Percentiles rank a stretch among this genome's conserved stretches.
phyloP scores from a whole-genome alignment of 2,329 filamentous ascomycete genomes.

The Rhytidhysteron rufulum region DNA sequence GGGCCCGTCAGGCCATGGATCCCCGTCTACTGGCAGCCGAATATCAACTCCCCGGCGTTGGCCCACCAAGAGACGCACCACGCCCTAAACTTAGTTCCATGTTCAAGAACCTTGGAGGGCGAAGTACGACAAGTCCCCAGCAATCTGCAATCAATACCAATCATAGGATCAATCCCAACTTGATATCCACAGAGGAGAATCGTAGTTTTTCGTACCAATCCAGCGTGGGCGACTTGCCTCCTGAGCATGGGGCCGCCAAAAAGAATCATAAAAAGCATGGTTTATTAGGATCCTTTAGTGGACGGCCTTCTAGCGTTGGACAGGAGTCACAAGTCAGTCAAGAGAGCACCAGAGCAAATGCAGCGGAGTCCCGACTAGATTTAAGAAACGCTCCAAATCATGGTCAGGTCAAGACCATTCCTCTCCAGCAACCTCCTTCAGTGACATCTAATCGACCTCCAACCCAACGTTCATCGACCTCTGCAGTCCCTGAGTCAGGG shows the following conservation, averaged over 20 bases:
- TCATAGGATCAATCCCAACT: constrained; percentile 10
- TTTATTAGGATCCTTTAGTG: constrained; percentile 8
- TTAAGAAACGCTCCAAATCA: constrained; percentile 20
- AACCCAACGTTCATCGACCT: constrained; percentile 11
- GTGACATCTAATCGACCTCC: constrained; percentile 6
- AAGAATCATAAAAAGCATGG: constrained; percentile 15
- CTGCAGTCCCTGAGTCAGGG: constrained; percentile 18
- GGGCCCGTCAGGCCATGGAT: constrained; percentile 28
- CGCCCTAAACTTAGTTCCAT: constrained; percentile 34
- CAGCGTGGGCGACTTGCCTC: constrained; percentile 17
- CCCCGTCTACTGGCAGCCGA: constrained; percentile 42
- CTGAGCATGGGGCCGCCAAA: constrained; percentile 12
- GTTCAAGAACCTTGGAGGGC: constrained; percentile 41
- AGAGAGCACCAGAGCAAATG: constrained; percentile 24
- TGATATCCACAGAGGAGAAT: constrained; percentile 4
- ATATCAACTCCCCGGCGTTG: constrained; percentile 35
- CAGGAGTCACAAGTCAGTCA: constrained; percentile 26
- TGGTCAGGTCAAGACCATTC: constrained; percentile 18
- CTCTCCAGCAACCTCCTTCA: constrained; percentile 16
- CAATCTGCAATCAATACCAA: constrained; percentile 3
- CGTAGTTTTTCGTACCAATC: constrained; percentile 22
- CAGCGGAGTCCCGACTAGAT: constrained; percentile 25
- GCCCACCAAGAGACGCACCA: constrained; percentile 23
- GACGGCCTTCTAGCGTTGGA: constrained; percentile 22
- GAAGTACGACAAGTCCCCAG: constrained; percentile 9